Percentiles rank a stretch among this genome's conserved stretches.
Evolutionary conservation across 2,329 filamentous ascomycete species (phyloP).

Genomic region (Exophiala mesophila): DNA sequence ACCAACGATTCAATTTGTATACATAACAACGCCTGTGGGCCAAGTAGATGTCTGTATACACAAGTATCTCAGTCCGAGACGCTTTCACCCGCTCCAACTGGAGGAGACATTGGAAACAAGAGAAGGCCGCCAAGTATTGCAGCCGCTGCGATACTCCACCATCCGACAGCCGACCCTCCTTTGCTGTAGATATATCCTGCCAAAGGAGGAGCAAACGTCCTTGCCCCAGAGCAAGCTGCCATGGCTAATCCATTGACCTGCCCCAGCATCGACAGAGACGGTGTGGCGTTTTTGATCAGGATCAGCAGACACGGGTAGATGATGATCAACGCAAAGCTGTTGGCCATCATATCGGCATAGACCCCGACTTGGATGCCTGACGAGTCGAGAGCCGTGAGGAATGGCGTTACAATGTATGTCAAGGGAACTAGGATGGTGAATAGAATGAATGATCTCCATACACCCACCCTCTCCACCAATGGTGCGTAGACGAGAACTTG

Average conservation of each 20-base stretch:
- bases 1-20: no score
- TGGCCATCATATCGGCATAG: conserved; percentile 52
- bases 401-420: conserved; percentile 56
- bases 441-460: conserved; percentile 55
- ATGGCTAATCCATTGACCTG: conserved; percentile 63
- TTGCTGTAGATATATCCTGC: conserved; percentile 59
- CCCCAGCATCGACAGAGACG: conserved; percentile 52
- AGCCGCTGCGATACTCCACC: conserved; percentile 57
- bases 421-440: conserved; percentile 58
- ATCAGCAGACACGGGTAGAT: conserved; percentile 62
- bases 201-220: conserved; percentile 62
- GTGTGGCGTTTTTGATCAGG: conserved; percentile 62
- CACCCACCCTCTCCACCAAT: conserved; percentile 53
- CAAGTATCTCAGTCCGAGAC: no score
- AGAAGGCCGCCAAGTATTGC: conserved; percentile 56
- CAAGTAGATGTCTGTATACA: no score
- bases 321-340: conserved; percentile 58
- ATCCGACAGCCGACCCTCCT: conserved; percentile 56
- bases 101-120: conserved; percentile 49
- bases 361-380: conserved; percentile 52
- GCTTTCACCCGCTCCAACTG: no score
- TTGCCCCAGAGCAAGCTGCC: conserved; percentile 60
- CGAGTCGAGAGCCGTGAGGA: conserved; percentile 52
- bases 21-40: no score
- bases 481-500: conserved; percentile 59